These are phyloP conservation scores for Trichosporon ovoides DNA, from an alignment of 1,284 basidiomycete genomes.

Conservation along the genomic window DNA sequence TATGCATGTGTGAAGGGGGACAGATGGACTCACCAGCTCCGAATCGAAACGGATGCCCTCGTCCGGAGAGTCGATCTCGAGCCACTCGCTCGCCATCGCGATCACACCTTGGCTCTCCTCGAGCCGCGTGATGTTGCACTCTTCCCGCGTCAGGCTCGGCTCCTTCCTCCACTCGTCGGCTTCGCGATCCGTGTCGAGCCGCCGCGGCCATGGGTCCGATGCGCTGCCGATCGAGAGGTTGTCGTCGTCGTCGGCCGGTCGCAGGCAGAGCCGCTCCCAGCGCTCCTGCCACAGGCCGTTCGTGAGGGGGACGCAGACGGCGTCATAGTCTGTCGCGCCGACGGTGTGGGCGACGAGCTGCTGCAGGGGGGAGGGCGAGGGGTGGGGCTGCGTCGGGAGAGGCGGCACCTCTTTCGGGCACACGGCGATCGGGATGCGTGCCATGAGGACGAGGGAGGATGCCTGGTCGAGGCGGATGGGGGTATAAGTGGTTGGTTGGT, in stretches of 20 bases:
- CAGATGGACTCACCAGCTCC: slow-evolving; percentile 66
- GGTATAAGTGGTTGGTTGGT: neutral
- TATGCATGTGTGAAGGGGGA: no score
- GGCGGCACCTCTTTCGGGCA: slow-evolving; percentile 29
- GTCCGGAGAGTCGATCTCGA: slow-evolving; percentile 87
- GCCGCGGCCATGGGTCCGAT: slow-evolving; percentile 7
- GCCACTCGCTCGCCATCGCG: slow-evolving; percentile 82
- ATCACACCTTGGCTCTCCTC: slow-evolving; percentile 79
- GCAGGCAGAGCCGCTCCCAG: slow-evolving; percentile 83
- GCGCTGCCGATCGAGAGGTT: slow-evolving; percentile 12
- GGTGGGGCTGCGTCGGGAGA: slow-evolving; percentile 33
- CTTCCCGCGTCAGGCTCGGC: slow-evolving; percentile 72
- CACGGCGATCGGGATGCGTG: slow-evolving; percentile 34
- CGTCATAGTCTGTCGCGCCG: slow-evolving; percentile 51
- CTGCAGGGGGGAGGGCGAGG: slow-evolving; percentile 39
- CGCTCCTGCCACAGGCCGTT: slow-evolving; percentile 78
- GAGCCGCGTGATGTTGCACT: slow-evolving; percentile 83
- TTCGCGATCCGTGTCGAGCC: slow-evolving; percentile 56
- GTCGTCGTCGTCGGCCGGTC: slow-evolving; percentile 53
- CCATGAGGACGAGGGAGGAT: slow-evolving; percentile 19
- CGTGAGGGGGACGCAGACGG: slow-evolving; percentile 75
- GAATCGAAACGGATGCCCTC: slow-evolving; percentile 94
- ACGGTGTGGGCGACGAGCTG: slow-evolving; percentile 34
- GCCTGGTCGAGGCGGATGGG: neutral
- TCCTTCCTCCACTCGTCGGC: slow-evolving; percentile 84